A percentile compares a stretch with the other conserved stretches of the same genome.
These are phyloP conservation scores for Talaromyces sp. DNA, from an alignment of 2,329 filamentous ascomycete species.

Conservation along the genomic window DNA sequence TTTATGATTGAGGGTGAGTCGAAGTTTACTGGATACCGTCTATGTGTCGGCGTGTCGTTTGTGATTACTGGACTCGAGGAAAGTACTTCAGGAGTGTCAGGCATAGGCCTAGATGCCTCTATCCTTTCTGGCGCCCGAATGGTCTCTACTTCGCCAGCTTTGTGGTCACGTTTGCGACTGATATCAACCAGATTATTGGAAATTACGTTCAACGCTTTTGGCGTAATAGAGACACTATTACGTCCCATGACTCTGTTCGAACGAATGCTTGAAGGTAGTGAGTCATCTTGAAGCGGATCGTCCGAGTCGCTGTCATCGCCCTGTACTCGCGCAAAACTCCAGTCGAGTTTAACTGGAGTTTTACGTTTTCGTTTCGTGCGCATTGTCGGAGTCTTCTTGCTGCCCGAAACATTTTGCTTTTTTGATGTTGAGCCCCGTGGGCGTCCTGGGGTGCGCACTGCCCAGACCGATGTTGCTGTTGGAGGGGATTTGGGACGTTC, in stretches of 20 bases:
- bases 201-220: neutral
- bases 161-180: neutral
- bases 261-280: constrained; percentile 23
- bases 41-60: constrained; percentile 6
- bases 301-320: constrained; percentile 37
- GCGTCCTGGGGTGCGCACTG: constrained; percentile 21
- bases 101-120: neutral
- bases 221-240: neutral
- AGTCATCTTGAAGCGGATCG: constrained; percentile 36
- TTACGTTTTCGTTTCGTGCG: constrained; percentile 23
- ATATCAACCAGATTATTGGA: neutral
- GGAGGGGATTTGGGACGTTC: constrained; percentile 30
- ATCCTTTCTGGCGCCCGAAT: neutral
- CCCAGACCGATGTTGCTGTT: constrained; percentile 35
- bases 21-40: neutral
- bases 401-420: constrained; percentile 21
- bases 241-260: constrained; percentile 6
- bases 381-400: constrained; percentile 17
- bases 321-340: constrained; percentile 32
- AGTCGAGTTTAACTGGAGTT: constrained; percentile 30
- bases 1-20: constrained; percentile 18
- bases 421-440: constrained; percentile 21
- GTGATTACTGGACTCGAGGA: constrained; percentile 7
- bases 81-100: constrained; percentile 3
- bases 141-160: neutral